These are phyloP conservation scores for Chamaenerion angustifolium DNA, from an alignment of 345 rosid genomes.

Conservation along the genomic window DNA sequence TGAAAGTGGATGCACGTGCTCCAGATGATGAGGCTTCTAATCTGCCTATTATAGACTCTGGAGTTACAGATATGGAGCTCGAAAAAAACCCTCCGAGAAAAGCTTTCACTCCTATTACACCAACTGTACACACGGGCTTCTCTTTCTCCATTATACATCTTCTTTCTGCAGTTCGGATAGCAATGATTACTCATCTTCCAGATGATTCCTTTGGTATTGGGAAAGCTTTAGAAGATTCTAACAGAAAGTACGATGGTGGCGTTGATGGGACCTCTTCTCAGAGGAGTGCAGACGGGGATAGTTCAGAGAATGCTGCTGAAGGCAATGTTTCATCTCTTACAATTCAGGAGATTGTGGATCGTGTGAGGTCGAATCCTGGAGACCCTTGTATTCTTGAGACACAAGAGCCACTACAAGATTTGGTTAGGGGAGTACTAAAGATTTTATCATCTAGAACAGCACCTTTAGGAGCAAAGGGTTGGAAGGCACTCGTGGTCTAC, in stretches of 20 bases:
- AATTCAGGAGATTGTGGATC: constrained; percentile 81
- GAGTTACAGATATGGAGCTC: constrained; percentile 38
- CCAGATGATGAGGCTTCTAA: constrained; percentile 44
- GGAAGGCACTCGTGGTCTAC: constrained; percentile 80
- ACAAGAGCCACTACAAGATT: constrained; percentile 93
- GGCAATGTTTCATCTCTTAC: constrained; percentile 51
- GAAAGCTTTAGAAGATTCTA: constrained; percentile 38
- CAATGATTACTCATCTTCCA: constrained; percentile 50
- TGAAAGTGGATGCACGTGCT: constrained; percentile 34
- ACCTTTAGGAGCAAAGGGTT: constrained; percentile 91
- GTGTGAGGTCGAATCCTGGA: constrained; percentile 81
- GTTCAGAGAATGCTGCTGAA: constrained; percentile 25
- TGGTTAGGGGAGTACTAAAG: constrained; percentile 89
- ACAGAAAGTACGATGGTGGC: constrained; percentile 25
- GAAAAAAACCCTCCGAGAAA: constrained; percentile 72
- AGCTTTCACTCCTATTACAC: constrained; percentile 72
- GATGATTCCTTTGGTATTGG: constrained; percentile 53
- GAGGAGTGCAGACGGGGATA: constrained; percentile 28
- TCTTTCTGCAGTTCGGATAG: constrained; percentile 87
- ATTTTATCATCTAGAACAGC: constrained; percentile 84
- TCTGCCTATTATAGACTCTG: constrained; percentile 29
- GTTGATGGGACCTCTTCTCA: constrained; percentile 27
- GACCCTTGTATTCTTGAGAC: constrained; percentile 92
- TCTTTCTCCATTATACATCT: constrained; percentile 94
- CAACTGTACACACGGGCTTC: constrained; percentile 87